Evolutionary conservation across 169 alveolate genomes (phyloP).

Genomic region (Plasmodium sp.): DNA sequence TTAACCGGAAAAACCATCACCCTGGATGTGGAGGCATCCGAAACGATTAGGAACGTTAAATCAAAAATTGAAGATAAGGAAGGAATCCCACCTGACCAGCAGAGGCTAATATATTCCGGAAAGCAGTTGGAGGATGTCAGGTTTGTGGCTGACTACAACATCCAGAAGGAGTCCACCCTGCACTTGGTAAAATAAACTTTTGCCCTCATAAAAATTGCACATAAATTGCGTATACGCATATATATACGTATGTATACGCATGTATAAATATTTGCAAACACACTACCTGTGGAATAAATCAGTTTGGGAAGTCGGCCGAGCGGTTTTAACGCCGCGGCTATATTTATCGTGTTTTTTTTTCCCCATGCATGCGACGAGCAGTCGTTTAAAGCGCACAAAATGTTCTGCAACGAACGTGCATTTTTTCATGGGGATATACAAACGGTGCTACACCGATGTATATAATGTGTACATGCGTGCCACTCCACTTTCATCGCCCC

Average conservation of each 20-base stretch:
- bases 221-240: conserved; percentile 2
- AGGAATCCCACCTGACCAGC: conserved; percentile 99
- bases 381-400: not conserved
- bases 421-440: not conserved
- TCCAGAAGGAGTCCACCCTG: conserved; percentile 98
- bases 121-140: conserved; percentile 99
- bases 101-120: conserved; percentile 99
- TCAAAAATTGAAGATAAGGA: conserved; percentile 98
- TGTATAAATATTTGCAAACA: not conserved
- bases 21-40: conserved; percentile 96
- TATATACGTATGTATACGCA: not conserved
- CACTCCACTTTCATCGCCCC: not conserved
- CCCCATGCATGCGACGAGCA: not conserved
- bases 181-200: conserved; percentile 91
- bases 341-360: no score
- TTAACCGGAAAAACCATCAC: conserved; percentile 97
- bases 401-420: not conserved
- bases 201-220: not conserved
- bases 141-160: conserved; percentile 98
- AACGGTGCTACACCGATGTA: not conserved
- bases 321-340: not conserved
- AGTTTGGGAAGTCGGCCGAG: not conserved
- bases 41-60: conserved; percentile 97
- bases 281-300: no score
- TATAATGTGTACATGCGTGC: not conserved